Percentiles rank a stretch among this genome's conserved stretches.
Conservation (phyloP, 768 basidiomycete genomes). For the Leucocoprinus leucothites region DNA sequence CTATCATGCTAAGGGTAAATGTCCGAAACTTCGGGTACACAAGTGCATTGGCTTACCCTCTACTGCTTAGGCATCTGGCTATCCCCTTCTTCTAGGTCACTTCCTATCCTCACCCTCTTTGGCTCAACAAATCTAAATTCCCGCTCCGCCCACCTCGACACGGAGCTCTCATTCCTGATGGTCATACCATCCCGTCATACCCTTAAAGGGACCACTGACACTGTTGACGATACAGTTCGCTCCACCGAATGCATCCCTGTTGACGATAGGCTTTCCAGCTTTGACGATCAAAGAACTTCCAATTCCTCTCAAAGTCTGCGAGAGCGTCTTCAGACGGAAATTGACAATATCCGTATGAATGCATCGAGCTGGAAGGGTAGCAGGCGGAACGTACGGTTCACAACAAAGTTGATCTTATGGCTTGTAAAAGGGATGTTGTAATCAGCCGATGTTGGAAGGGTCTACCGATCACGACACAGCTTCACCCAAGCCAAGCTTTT, state of each 20-base stretch:
- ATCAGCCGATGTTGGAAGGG: constrained; percentile 6
- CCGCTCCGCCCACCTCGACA: constrained; percentile 86
- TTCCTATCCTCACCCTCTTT: constrained; percentile 77
- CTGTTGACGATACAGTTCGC: background rate
- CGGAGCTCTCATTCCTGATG: constrained; percentile 88
- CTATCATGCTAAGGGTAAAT: constrained; percentile 93
- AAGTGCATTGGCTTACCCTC: background rate
- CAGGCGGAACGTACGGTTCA: constrained; percentile 53
- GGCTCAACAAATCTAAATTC: constrained; percentile 95
- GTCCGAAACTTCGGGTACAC: background rate
- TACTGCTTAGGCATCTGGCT: constrained; percentile 76
- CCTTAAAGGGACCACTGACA: constrained; percentile 14
- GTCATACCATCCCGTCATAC: constrained; percentile 48
- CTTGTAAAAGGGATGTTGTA: constrained; percentile 71
- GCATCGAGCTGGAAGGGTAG: constrained; percentile 58
- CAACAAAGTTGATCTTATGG: constrained; percentile 61
- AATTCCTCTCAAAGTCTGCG: constrained; percentile 28
- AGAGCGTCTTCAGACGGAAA: constrained; percentile 48
- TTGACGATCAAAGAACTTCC: constrained; percentile 11
- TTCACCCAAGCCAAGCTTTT: no score
- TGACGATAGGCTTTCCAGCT: constrained; percentile 11
- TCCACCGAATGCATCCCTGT: background rate
- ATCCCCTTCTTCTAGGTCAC: constrained; percentile 48
- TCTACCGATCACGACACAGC: no score
- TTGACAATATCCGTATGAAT: constrained; percentile 47